Evolutionary conservation across 1,284 basidiomycete species (phyloP).

Genomic region (Salmacisia buchloeana): DNA sequence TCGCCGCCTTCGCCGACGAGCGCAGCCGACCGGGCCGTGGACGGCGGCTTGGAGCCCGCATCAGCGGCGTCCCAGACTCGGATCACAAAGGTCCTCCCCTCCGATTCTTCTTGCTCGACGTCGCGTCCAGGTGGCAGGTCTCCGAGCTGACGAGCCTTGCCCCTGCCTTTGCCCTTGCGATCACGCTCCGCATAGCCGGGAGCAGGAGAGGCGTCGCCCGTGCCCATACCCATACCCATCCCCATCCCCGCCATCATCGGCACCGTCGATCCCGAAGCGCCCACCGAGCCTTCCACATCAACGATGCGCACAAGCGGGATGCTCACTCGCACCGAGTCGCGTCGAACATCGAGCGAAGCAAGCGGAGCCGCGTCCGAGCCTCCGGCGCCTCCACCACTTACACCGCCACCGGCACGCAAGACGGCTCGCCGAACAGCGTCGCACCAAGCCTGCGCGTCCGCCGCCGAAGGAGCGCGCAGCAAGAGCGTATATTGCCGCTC

Average conservation of each 20-base stretch:
- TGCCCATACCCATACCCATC: not conserved
- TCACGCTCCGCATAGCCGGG: too few relatives aligned
- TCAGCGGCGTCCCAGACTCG: not conserved
- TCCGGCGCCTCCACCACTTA: constrained; percentile 2
- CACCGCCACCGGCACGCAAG: constrained; percentile 9
- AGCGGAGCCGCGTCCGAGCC: not conserved
- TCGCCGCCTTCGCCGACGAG: not conserved
- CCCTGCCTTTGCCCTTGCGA: too few relatives aligned
- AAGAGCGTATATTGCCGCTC: constrained; percentile 6
- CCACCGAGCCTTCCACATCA: constrained; percentile 75
- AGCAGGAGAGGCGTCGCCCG: too few relatives aligned
- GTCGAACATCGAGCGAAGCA: not conserved
- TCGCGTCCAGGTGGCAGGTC: too few relatives aligned
- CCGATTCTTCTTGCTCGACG: too few relatives aligned
- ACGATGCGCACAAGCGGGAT: constrained; percentile 84
- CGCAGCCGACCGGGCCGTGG: not conserved
- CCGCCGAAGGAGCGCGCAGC: constrained; percentile 11
- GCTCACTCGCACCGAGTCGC: constrained; percentile 58
- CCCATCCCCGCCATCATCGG: not conserved
- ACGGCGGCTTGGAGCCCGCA: not conserved
- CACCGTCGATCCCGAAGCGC: constrained; percentile 73
- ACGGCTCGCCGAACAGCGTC: constrained; percentile 2
- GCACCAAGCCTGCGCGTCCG: constrained; percentile 10
- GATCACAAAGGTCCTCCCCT: not conserved
- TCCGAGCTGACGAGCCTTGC: too few relatives aligned